phyloP scores from a whole-genome alignment of 2,329 filamentous ascomycete species.

The Colletotrichum musae region DNA sequence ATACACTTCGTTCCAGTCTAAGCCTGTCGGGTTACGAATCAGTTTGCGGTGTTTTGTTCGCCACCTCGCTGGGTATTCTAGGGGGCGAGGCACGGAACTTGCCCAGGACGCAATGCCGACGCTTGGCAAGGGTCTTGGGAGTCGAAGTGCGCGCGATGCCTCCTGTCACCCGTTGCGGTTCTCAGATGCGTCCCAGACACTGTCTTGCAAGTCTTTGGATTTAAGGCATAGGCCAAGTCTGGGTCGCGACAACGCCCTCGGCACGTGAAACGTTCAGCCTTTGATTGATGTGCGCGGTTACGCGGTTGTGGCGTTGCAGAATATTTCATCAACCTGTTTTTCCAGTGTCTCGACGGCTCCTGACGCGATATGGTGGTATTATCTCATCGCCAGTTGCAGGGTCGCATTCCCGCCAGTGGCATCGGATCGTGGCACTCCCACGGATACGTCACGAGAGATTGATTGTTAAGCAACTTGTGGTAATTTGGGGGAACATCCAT shows the following conservation, averaged over 20 bases:
- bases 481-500: conserved; percentile 20
- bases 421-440: conserved; percentile 3
- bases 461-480: conserved; percentile 5
- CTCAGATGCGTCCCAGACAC: background rate
- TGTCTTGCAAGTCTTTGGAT: background rate
- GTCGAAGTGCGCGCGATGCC: background rate
- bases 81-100: background rate
- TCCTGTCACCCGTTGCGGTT: background rate
- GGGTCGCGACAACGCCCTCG: background rate
- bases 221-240: conserved; percentile 1
- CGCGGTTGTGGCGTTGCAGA: conserved; percentile 29
- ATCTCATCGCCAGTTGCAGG: conserved; percentile 9
- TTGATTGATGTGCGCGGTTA: conserved; percentile 12
- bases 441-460: conserved; percentile 8
- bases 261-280: conserved; percentile 4
- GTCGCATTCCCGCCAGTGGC: conserved; percentile 24
- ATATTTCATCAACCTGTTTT: conserved; percentile 13
- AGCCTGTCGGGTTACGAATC: conserved; percentile 24
- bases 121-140: conserved; percentile 1
- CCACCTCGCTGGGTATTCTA: conserved; percentile 1
- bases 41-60: conserved; percentile 42
- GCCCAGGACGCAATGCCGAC: background rate
- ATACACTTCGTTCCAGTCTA: conserved; percentile 27
- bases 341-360: background rate
- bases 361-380: background rate